These are phyloP conservation scores for Isatis lusitanica DNA, from an alignment of 441 rosid genomes.

Conservation along the genomic window DNA sequence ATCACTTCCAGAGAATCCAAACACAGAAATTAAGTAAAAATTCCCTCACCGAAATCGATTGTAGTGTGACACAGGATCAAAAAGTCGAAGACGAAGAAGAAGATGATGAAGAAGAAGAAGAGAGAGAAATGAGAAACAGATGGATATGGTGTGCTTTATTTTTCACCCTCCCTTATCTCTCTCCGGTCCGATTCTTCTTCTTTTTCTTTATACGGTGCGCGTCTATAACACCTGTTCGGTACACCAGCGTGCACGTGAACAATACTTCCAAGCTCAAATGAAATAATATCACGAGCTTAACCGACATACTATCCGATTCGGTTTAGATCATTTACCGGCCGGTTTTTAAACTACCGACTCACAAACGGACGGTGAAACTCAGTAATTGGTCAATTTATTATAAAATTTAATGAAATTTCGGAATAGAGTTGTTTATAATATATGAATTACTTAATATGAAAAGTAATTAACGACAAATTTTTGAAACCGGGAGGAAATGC, in stretches of 20 bases:
- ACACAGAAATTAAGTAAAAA: not conserved
- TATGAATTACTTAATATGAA: too few species aligned
- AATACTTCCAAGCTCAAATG: not conserved
- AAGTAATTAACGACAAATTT: too few species aligned
- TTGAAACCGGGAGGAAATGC: too few species aligned
- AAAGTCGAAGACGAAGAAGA: not conserved
- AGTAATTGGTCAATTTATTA: not conserved
- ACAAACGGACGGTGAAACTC: not conserved
- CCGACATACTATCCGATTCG: constrained; percentile 22
- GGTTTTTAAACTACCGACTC: not conserved
- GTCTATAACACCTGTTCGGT: constrained; percentile 24
- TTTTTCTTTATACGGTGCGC: constrained; percentile 22
- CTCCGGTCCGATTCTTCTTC: constrained; percentile 26
- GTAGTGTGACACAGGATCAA: constrained; percentile 20
- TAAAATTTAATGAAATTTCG: not conserved
- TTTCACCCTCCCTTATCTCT: constrained; percentile 37
- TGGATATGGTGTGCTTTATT: constrained; percentile 30
- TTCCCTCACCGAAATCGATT: constrained; percentile 35
- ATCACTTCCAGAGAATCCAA: not conserved
- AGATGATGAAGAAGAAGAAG: not conserved
- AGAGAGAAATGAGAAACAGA: constrained; percentile 16
- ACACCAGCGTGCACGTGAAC: constrained; percentile 28
- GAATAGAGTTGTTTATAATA: not conserved
- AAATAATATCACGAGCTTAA: constrained; percentile 22
- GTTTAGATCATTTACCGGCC: constrained; percentile 11